Evolutionary conservation across 2,329 filamentous ascomycete species (phyloP).

Genomic region (Monosporascus sp.): DNA sequence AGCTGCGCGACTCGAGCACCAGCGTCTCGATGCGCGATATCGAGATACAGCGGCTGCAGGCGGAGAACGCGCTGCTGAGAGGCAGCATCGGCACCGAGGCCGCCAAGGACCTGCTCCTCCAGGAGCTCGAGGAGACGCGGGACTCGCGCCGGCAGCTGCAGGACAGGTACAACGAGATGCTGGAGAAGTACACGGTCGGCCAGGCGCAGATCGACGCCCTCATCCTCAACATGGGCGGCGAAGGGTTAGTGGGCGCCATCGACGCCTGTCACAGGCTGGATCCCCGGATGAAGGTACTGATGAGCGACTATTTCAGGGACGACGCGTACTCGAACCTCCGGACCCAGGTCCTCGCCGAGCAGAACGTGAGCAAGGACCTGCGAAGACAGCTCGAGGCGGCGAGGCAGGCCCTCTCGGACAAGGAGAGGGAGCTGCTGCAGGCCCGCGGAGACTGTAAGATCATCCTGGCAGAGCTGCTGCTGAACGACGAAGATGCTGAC

Average conservation of each 20-base stretch:
- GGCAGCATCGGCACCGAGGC: slow-evolving; percentile 48
- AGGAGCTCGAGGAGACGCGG: slow-evolving; percentile 50
- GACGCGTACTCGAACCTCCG: slow-evolving; percentile 48
- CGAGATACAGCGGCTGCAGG: slow-evolving; percentile 53
- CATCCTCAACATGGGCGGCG: slow-evolving; percentile 42
- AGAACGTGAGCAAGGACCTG: slow-evolving; percentile 39
- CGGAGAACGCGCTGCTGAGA: slow-evolving; percentile 55
- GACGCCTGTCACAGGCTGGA: slow-evolving; percentile 27
- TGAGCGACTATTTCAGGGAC: slow-evolving; percentile 41
- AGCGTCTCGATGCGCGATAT: slow-evolving; percentile 37
- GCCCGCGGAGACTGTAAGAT: slow-evolving; percentile 46
- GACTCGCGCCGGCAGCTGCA: slow-evolving; percentile 47
- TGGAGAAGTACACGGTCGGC: slow-evolving; percentile 51
- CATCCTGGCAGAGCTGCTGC: slow-evolving; percentile 16
- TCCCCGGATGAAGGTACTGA: slow-evolving; percentile 36
- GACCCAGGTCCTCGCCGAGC: slow-evolving; percentile 42
- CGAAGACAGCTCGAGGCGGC: slow-evolving; percentile 39
- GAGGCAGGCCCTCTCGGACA: slow-evolving; percentile 41
- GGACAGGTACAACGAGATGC: slow-evolving; percentile 48
- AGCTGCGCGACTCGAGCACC: slow-evolving; percentile 46
- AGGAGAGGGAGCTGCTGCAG: slow-evolving; percentile 49
- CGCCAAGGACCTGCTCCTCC: slow-evolving; percentile 48
- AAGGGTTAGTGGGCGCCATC: slow-evolving; percentile 47
- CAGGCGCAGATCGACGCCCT: slow-evolving; percentile 54
- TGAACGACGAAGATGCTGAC: slow-evolving; percentile 19